These are phyloP conservation scores for Ustilago loliicola DNA, from an alignment of 1,284 basidiomycete species.

Conservation along the genomic window DNA sequence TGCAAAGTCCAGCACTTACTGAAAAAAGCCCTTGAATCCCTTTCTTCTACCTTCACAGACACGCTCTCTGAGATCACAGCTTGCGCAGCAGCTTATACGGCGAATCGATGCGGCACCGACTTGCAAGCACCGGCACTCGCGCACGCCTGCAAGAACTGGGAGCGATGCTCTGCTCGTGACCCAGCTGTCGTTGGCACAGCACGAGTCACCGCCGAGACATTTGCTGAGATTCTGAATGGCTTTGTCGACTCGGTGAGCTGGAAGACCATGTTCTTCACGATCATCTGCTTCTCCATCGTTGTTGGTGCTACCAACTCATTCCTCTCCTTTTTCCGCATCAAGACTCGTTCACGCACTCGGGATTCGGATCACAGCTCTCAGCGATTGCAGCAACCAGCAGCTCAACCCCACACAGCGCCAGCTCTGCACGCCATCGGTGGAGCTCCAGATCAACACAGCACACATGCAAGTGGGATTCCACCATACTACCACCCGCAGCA, in stretches of 20 bases:
- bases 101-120: slow-evolving; percentile 64
- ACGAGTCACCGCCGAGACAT: slow-evolving; percentile 89
- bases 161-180: slow-evolving; percentile 95
- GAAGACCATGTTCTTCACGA: slow-evolving; percentile 82
- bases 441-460: neutral
- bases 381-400: slow-evolving; percentile 9
- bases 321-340: slow-evolving; percentile 65
- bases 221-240: slow-evolving; percentile 94
- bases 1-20: neutral
- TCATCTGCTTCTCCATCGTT: slow-evolving; percentile 63
- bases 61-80: slow-evolving; percentile 62
- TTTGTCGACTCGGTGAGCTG: slow-evolving; percentile 97
- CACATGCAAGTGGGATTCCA: slow-evolving; percentile 22
- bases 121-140: slow-evolving; percentile 63
- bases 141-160: slow-evolving; percentile 76
- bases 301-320: slow-evolving; percentile 67
- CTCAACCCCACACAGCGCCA: slow-evolving; percentile 1
- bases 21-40: neutral
- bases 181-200: slow-evolving; percentile 89
- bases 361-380: slow-evolving; percentile 15
- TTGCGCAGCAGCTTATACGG: slow-evolving; percentile 53
- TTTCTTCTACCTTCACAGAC: slow-evolving; percentile 25
- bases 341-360: slow-evolving; percentile 29
- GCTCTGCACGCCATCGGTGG: slow-evolving; percentile 9
- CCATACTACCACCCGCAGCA: slow-evolving; percentile 23